Evolutionary conservation across 768 basidiomycete species (phyloP), one percentile per base, ranked within the genome.

Genomic region (Leccinum pellstonianum): DNA sequence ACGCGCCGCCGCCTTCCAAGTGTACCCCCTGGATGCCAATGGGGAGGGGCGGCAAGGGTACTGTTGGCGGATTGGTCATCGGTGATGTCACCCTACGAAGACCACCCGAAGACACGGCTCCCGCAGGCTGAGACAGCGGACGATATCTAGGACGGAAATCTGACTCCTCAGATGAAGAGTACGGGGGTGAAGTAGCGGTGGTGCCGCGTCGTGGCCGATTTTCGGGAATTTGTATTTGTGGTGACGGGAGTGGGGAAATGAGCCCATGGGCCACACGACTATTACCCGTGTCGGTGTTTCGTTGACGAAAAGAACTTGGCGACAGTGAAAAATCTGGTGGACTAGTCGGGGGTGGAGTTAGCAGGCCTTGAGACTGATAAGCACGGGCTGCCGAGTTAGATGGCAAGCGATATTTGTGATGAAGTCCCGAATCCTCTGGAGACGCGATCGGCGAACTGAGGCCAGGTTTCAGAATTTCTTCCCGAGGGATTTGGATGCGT

Each of bases 31-130:
- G 61, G 29, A 56, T 61, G 46, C 31, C 33, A 43, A 63, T 51
- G 3, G 70, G 70, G 41, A 70, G 47, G 5, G 70, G 66, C 1
- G 70, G 70, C 41, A 72, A 55, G 17, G 70, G 66, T 7, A 52
- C 21, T 12, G 55, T 59, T 6, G 70, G 70, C 51, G 68, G 64
- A 37, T 21, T 7, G 25, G 56, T 43, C 19, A 1, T 56, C 21
- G 70, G 63, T 12, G 58, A 61, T 9, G 66, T 56, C 15, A 57
- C 52, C 38, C 59, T 59, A 25, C 52, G 62, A 25, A 9, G 31
- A 41, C 41, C 9, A 41, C 43, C 19, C 4, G 59, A 46, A n/a
- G 69, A 60, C 3, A 37, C 5, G 14, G 37, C 9, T 55, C 17
- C 35, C 11, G 8, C 6, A 27, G 41, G 14, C 5, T 58, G 62